Evolutionary conservation across 208 protist genomes (phyloP).

Genomic region (Trypanosoma cruzi): DNA sequence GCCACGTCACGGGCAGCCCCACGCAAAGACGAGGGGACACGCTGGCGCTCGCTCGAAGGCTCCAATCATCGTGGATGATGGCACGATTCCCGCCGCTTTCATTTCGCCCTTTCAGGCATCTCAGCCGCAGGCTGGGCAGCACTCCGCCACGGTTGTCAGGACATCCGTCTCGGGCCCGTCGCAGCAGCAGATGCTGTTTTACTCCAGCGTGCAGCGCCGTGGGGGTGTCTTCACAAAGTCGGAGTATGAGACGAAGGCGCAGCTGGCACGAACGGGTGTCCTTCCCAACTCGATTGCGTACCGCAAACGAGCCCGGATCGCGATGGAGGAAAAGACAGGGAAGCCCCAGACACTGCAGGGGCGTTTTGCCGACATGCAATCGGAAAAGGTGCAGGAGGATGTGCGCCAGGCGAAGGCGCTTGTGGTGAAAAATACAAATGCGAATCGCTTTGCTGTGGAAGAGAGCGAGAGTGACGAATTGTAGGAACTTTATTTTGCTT

Average conservation of each 20-base stretch:
- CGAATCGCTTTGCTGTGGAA: constrained; percentile 28
- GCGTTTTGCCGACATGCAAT: constrained; percentile 38
- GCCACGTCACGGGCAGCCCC: neutral
- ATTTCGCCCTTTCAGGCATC: constrained; percentile 65
- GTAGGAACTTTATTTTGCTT: neutral
- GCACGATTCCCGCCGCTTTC: constrained; percentile 37
- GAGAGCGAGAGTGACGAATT: constrained; percentile 25
- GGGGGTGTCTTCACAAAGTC: constrained; percentile 76
- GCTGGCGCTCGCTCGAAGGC: neutral
- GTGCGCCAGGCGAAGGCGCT: constrained; percentile 25
- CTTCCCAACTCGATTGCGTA: constrained; percentile 38
- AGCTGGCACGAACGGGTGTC: constrained; percentile 58
- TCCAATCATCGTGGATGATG: constrained; percentile 3
- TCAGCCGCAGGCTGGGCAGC: constrained; percentile 61
- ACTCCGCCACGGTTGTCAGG: constrained; percentile 73
- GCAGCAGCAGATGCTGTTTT: constrained; percentile 73
- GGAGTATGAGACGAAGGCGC: constrained; percentile 66
- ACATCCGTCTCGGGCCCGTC: constrained; percentile 39
- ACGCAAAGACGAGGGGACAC: neutral
- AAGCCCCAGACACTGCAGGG: constrained; percentile 29
- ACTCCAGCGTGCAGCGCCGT: constrained; percentile 81
- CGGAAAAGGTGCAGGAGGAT: constrained; percentile 30
- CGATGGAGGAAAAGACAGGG: constrained; percentile 15
- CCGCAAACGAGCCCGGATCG: constrained; percentile 25
- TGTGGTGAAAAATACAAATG: constrained; percentile 25